Evolutionary conservation across 805 yeast genomes (phyloP).

Genomic region (Ogataea nitratoaversa): DNA sequence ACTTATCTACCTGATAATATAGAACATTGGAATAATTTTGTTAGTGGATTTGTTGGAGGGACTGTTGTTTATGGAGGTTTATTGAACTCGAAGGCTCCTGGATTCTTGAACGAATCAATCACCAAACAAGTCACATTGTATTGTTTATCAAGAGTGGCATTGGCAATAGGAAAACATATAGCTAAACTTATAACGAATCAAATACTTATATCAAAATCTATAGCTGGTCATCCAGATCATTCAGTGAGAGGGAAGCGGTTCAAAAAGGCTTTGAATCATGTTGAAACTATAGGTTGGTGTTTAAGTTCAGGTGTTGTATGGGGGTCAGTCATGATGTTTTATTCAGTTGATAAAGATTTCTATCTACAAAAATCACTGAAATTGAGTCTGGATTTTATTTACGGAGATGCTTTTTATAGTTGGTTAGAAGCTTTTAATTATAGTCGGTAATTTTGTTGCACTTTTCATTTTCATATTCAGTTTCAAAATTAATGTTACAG

Average conservation of each 20-base stretch:
- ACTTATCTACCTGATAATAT: background rate
- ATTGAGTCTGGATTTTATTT: slow-evolving; percentile 66
- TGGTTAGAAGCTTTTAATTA: slow-evolving; percentile 30
- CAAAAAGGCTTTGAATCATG: slow-evolving; percentile 12
- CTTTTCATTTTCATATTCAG: background rate
- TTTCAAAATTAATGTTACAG: too few species aligned
- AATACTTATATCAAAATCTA: slow-evolving; percentile 5
- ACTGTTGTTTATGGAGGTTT: slow-evolving; percentile 28
- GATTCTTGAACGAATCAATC: slow-evolving; percentile 31
- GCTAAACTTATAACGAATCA: slow-evolving; percentile 40
- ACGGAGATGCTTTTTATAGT: slow-evolving; percentile 48
- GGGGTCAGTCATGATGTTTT: slow-evolving; percentile 72
- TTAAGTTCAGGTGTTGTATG: slow-evolving; percentile 60
- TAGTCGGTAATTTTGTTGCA: slow-evolving; percentile 6
- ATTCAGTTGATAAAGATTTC: slow-evolving; percentile 55
- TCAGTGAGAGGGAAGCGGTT: background rate
- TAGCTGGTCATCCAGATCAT: too few species aligned
- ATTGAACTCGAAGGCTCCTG: slow-evolving; percentile 9
- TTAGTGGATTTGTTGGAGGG: slow-evolving; percentile 31
- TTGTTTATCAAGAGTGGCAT: slow-evolving; percentile 61
- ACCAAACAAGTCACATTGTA: slow-evolving; percentile 74
- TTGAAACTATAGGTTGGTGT: slow-evolving; percentile 46
- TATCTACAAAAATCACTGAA: slow-evolving; percentile 58
- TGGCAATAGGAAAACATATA: slow-evolving; percentile 55
- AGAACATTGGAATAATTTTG: slow-evolving; percentile 15